A percentile compares a stretch with the other conserved stretches of the same genome.
These are phyloP conservation scores for Dendrocalamus latiflorus DNA, from an alignment of 202 grass and related monocot genomes.

Conservation along the genomic window DNA sequence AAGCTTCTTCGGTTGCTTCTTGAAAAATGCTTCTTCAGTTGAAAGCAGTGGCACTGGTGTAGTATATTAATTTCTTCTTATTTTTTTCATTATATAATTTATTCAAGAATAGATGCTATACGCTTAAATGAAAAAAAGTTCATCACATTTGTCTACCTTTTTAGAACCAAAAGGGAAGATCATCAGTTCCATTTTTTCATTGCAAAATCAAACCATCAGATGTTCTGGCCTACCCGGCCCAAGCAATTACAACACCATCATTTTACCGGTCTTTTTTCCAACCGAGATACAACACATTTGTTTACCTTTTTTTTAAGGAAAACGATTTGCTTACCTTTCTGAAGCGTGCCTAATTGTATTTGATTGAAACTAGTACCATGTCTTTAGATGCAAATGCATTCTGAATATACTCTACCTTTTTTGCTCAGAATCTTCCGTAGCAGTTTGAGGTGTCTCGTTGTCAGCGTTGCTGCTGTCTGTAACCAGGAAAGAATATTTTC, in stretches of 20 bases:
- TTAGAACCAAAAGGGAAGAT: too few species aligned
- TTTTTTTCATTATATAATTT: background rate
- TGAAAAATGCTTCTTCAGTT: background rate
- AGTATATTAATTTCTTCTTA: background rate
- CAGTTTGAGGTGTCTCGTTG: constrained; percentile 2
- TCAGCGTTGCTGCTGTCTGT: constrained; percentile 36
- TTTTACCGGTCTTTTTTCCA: too few species aligned
- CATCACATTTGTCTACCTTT: background rate
- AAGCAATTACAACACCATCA: too few species aligned
- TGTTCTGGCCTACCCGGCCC: too few species aligned
- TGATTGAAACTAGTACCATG: background rate
- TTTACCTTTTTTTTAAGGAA: too few species aligned
- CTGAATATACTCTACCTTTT: constrained; percentile 2
- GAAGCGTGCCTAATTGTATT: background rate
- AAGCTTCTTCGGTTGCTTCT: background rate
- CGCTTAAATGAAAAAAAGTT: background rate
- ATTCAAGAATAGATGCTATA: background rate
- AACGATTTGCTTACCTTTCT: background rate
- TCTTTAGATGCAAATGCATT: background rate
- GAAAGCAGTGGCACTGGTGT: background rate
- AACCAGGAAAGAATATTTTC: constrained; percentile 20
- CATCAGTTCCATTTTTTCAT: too few species aligned
- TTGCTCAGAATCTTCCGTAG: constrained; percentile 31
- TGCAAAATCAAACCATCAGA: too few species aligned
- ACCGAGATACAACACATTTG: too few species aligned